Conservation (phyloP, 2,329 filamentous ascomycete genomes). For the Cyanodermella asteris region DNA sequence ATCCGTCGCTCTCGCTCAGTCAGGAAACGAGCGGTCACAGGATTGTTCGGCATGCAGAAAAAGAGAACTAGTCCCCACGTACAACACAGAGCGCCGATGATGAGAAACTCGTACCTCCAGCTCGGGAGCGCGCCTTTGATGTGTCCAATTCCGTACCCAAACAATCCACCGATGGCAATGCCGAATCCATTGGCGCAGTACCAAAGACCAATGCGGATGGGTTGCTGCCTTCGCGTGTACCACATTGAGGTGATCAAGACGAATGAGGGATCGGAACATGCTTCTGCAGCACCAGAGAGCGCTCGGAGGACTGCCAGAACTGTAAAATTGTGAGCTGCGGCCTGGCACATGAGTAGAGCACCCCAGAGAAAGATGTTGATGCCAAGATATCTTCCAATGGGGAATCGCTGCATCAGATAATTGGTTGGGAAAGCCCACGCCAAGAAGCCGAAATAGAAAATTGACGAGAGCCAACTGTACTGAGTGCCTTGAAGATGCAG, state of each 20-base stretch:
- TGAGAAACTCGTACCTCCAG: conserved; percentile 29
- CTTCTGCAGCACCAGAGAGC: conserved; percentile 37
- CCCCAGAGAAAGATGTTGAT: conserved; percentile 38
- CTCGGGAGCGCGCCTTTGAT: conserved; percentile 13
- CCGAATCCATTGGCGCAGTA: conserved; percentile 38
- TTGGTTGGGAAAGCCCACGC: conserved; percentile 11
- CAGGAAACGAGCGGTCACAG: conserved; percentile 18
- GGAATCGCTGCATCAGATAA: conserved; percentile 8
- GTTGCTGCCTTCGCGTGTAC: conserved; percentile 35
- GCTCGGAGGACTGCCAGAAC: conserved; percentile 32
- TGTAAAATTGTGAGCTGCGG: conserved; percentile 30
- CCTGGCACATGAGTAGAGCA: conserved; percentile 27
- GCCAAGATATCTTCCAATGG: conserved; percentile 30
- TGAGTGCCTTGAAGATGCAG: conserved; percentile 15
- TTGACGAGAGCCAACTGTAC: conserved; percentile 20
- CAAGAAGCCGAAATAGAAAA: conserved; percentile 22
- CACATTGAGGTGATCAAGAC: conserved; percentile 39
- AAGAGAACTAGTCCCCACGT: conserved; percentile 20
- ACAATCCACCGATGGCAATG: conserved; percentile 25
- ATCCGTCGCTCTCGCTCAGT: neutral
- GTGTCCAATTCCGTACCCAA: conserved; percentile 32
- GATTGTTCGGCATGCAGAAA: conserved; percentile 27
- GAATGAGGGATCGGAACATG: conserved; percentile 35
- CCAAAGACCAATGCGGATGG: conserved; percentile 36
- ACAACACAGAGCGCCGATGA: conserved; percentile 23